Conservation (phyloP, 495 filamentous ascomycete genomes). For the Penicillium canariense region DNA sequence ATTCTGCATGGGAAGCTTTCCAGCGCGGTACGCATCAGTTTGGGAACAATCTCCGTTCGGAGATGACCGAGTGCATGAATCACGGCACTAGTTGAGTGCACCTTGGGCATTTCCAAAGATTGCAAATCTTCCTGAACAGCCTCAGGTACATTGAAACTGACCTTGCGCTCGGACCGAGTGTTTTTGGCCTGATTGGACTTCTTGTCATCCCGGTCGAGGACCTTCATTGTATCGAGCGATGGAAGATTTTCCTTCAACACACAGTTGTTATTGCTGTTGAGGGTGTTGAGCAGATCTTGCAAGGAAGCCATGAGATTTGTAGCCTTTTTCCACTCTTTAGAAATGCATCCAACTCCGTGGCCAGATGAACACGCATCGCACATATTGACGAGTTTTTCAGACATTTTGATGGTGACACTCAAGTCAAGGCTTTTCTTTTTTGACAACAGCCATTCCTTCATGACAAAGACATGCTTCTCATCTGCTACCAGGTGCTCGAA, state of each 20-base stretch:
- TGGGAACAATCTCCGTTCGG: conserved; percentile 1
- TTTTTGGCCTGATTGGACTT: conserved; percentile 5
- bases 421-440: conserved; percentile 7
- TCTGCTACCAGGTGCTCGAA: conserved; percentile 7
- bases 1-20: conserved; percentile 24
- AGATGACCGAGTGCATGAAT: conserved; percentile 6
- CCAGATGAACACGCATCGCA: conserved; percentile 9
- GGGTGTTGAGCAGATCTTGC: not conserved
- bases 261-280: not conserved
- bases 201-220: conserved; percentile 10
- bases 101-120: not conserved
- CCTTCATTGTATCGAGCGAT: conserved; percentile 10
- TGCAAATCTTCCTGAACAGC: not conserved
- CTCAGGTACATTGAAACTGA: not conserved
- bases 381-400: not conserved
- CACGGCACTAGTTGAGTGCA: conserved; percentile 1
- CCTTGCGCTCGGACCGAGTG: not conserved
- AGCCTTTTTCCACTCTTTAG: not conserved
- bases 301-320: not conserved
- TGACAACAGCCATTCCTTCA: conserved; percentile 10
- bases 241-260: not conserved
- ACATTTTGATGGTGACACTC: not conserved
- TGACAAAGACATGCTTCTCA: not conserved
- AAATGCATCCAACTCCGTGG: not conserved
- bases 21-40: conserved; percentile 9